Evolutionary conservation across 2,329 filamentous ascomycete species (phyloP), one percentile per base, ranked within the genome.

Genomic region (Septoria petroselini): DNA sequence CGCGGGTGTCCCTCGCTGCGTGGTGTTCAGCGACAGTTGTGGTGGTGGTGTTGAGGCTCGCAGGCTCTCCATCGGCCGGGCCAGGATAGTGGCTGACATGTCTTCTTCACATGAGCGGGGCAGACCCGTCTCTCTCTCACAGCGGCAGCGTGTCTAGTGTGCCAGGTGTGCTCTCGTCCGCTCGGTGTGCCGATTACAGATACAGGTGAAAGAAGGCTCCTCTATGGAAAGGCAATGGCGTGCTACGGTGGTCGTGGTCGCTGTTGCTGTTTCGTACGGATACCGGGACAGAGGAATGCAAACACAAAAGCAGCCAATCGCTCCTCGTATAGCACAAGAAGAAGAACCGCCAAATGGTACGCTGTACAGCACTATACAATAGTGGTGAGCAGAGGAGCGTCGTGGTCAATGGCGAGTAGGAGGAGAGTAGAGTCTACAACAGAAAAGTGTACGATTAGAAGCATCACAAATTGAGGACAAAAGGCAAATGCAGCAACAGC

Each of bases 11-110:
- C 76, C 77, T 60, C 76, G 71, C 42, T 76, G 66, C 5, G 77
- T 74, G 11, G 77, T 77, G 65, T 82, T 83, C 57, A 85, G 72
- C 31, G 73, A 78, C 52, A 84, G 70, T 27, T 78, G 72, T 27
- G 79, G 71, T 29, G 79, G 76, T 37, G 80, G 70, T 25, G 71
- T 73, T 15, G 71, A 63, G 23, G 68, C 68, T 31, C 69, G 65
- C 18, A 52, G 50, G 25, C 43, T 35, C 31, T 50, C 45, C 27
- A 54, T 71, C 64, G 39, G 66, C 58, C 44, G 67, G 66, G 70
- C 70, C 45, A 73, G 68, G 42, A 70, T 63, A 52, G 72, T 68
- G 51, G 73, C 75, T 27, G 48, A 43, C 46, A 52, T 52, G 8
- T 31, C 48, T 49, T 58, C 48, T 49, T 58, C 33, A 48, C 50